phyloP scores from a whole-genome alignment of 495 filamentous ascomycete species.

The Aspergillus cristatus region DNA sequence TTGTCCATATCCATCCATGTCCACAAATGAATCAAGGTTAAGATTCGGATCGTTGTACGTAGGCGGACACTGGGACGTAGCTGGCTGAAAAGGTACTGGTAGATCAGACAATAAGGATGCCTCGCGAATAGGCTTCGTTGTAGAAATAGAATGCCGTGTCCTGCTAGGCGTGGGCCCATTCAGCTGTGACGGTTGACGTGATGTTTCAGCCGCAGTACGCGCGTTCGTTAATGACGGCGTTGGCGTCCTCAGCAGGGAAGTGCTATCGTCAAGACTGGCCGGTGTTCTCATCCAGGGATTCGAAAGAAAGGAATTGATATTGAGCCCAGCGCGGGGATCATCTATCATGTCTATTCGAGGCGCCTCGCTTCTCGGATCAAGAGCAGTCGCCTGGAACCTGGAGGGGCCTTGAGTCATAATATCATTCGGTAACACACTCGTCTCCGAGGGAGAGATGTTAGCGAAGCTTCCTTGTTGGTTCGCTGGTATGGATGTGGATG shows the following conservation, averaged over 20 bases:
- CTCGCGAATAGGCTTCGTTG: conserved; percentile 16
- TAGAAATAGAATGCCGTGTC: conserved; percentile 13
- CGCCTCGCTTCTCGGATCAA: background rate
- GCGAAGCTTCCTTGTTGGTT: conserved; percentile 4
- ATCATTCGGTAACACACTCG: background rate
- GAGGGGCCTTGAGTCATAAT: too few relatives aligned
- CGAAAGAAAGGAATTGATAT: conserved; percentile 18
- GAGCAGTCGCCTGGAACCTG: too few relatives aligned
- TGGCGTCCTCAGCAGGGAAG: conserved; percentile 22
- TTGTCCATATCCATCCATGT: conserved; percentile 25
- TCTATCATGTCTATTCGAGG: conserved; percentile 3
- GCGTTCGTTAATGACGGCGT: conserved; percentile 23
- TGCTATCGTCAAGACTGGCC: conserved; percentile 20
- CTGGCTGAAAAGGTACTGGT: conserved; percentile 15
- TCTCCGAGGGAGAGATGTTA: background rate
- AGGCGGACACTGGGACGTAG: conserved; percentile 17
- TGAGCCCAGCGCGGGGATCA: conserved; percentile 5
- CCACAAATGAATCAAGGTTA: conserved; percentile 20
- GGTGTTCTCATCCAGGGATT: conserved; percentile 25
- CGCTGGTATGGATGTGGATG: background rate
- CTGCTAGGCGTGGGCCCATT: conserved; percentile 8
- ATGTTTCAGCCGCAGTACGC: conserved; percentile 11
- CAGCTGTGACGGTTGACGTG: conserved; percentile 14
- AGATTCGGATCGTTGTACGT: conserved; percentile 24
- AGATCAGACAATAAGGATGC: conserved; percentile 17